Percentiles rank a stretch among this genome's conserved stretches.
These are phyloP conservation scores for Dentipellis sp. DNA, from an alignment of 768 basidiomycete genomes.

Conservation along the genomic window DNA sequence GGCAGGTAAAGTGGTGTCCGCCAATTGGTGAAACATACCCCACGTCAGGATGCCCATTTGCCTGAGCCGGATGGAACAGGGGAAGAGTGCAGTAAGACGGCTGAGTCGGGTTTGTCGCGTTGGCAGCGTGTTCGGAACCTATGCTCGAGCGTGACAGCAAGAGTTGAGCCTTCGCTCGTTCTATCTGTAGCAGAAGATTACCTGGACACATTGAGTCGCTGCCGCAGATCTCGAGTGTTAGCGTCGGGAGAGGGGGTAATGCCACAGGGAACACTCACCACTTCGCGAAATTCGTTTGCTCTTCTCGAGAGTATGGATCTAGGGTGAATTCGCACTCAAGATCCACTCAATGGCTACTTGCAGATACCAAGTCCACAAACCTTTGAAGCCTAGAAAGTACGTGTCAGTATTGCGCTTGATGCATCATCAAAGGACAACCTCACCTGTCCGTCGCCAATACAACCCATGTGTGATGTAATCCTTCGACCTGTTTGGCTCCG, in stretches of 20 bases:
- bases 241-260: not conserved
- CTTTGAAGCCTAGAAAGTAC: constrained; percentile 41
- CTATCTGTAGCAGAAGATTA: constrained; percentile 10
- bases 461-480: constrained; percentile 46
- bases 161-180: not conserved
- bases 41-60: constrained; percentile 18
- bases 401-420: not conserved
- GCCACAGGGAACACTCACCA: constrained; percentile 28
- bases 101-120: constrained; percentile 27
- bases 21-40: constrained; percentile 43
- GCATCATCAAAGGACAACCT: constrained; percentile 9
- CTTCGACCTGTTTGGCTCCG: constrained; percentile 38
- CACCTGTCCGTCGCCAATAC: constrained; percentile 53
- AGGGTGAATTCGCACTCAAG: not conserved
- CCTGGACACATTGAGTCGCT: constrained; percentile 47
- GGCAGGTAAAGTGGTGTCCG: constrained; percentile 46
- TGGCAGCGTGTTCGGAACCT: constrained; percentile 44
- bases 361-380: constrained; percentile 14
- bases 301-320: constrained; percentile 57
- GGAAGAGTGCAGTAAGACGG: constrained; percentile 49
- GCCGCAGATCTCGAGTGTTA: not conserved
- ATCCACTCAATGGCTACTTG: not conserved
- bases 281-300: constrained; percentile 41
- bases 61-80: constrained; percentile 36
- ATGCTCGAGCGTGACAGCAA: not conserved